Base-by-base conservation (phyloP, 208 protist genomes). In the Trypanosoma platydactyli region DNA sequence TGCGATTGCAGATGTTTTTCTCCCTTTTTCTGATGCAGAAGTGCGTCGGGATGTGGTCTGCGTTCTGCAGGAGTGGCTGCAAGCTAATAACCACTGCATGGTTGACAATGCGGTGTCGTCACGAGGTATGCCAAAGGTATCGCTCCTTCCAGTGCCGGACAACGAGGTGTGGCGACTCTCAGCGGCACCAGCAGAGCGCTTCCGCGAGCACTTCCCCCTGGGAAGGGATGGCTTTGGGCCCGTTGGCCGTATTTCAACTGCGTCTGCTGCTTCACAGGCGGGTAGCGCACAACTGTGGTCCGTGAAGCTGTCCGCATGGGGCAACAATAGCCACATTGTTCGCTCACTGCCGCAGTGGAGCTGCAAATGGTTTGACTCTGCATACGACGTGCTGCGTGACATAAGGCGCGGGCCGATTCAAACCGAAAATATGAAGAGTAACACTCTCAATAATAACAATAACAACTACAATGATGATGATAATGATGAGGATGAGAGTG, bases 141-240 rank as follows among this genome's bases (percentile, higher is more conserved):
- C 24, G 41, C 22, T 12, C n/a, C 24, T 3, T 51, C 29, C 29
- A 6, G 5, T 51, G 22, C 20, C 11, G 0, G 11, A 59, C 24
- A 53, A 73, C n/a, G 40, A 48, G 27, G 15, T 22, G 35, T 86
- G 64, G 51, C 60, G 20, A 57, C 54, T 89, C 16, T 76, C 86
- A 0, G 67, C 82, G 4, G 69, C 75, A 3, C 73, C 74, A 2
- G 76, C 68, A 42, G 38, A 15, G 20, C 76, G 81, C 2, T 92
- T 73, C 40, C 75, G 79, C 33, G 52, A 73, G 22, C 73, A 71
- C 56, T 93, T 85, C 46, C 86, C 86, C 1, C 81, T 77, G 3
- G 86, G 86, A 33, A 77, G 73, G 20, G 83, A 93, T 54, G 84
- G 51, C 1, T 72, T 77, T 66, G 24, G 20, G n/a, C 24, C 18